These are phyloP conservation scores for Hypoxylon subgilvum DNA, from an alignment of 495 filamentous ascomycete species.

Conservation along the genomic window DNA sequence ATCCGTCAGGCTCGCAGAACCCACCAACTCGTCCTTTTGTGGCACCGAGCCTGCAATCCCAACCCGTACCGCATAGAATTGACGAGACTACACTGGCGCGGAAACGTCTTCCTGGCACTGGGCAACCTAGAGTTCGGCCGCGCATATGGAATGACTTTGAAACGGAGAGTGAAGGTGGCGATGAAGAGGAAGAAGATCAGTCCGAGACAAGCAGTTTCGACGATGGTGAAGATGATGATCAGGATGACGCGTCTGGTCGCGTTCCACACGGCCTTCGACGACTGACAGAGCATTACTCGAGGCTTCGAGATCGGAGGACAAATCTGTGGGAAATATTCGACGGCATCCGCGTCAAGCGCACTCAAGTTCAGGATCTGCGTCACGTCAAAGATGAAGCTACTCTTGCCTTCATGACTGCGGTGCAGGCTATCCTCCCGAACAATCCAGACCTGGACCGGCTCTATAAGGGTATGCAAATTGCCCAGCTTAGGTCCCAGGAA, in stretches of 20 bases:
- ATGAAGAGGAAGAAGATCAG: conserved; percentile 23
- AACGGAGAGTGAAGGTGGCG: conserved; percentile 14
- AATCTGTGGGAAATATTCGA: conserved; percentile 28
- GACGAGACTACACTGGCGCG: conserved; percentile 12
- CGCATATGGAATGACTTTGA: conserved; percentile 13
- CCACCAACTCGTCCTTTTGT: conserved; percentile 6
- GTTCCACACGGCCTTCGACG: conserved; percentile 19
- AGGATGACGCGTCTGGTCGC: conserved; percentile 14
- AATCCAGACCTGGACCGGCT: conserved; percentile 26
- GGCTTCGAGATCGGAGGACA: conserved; percentile 28
- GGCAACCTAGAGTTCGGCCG: not conserved
- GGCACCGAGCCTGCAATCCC: conserved; percentile 6
- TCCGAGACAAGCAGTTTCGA: not conserved
- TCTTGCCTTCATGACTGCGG: conserved; percentile 38
- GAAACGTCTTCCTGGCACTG: not conserved
- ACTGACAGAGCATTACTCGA: conserved; percentile 26
- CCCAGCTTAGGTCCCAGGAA: conserved; percentile 25
- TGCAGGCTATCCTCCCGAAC: conserved; percentile 27
- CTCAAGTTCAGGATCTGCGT: conserved; percentile 29
- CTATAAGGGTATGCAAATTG: conserved; percentile 36
- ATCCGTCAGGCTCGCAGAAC: conserved; percentile 8
- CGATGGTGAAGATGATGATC: conserved; percentile 10
- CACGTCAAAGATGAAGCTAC: conserved; percentile 35
- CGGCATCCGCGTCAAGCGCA: conserved; percentile 24
- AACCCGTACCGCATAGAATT: conserved; percentile 5